These are phyloP conservation scores for Fraxinus xanthoxyloides DNA, from an alignment of 305 asterid genomes.

Conservation along the genomic window DNA sequence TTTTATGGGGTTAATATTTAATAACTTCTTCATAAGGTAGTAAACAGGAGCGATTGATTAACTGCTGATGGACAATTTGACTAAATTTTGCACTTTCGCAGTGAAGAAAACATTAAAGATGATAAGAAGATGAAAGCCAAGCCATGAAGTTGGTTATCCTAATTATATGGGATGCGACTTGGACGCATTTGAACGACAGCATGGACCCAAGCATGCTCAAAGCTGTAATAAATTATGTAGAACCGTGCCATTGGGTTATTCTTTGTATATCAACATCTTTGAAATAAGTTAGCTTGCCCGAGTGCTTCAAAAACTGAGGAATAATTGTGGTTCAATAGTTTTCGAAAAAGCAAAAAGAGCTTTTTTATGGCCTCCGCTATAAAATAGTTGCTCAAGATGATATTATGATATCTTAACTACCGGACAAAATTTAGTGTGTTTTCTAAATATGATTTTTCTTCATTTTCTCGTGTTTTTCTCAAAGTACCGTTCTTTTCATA, in stretches of 20 bases:
- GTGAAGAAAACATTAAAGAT: background rate
- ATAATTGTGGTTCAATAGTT: background rate
- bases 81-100: background rate
- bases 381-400: background rate
- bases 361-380: background rate
- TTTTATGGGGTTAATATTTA: constrained; percentile 11
- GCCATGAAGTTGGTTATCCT: background rate
- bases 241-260: background rate
- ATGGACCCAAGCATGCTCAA: background rate
- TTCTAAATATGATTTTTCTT: background rate
- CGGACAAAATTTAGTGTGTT: background rate
- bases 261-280: background rate
- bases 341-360: background rate
- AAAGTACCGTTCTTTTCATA: constrained; percentile 1
- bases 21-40: background rate
- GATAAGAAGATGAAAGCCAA: background rate
- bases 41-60: background rate
- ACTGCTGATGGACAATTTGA: constrained; percentile 3
- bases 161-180: background rate
- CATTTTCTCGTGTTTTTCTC: background rate
- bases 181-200: background rate
- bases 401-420: background rate
- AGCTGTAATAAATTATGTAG: constrained; percentile 1
- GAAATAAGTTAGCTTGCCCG: background rate
- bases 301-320: constrained; percentile 10